phyloP scores from a whole-genome alignment of 768 basidiomycete genomes.

The Obba rivulosa region DNA sequence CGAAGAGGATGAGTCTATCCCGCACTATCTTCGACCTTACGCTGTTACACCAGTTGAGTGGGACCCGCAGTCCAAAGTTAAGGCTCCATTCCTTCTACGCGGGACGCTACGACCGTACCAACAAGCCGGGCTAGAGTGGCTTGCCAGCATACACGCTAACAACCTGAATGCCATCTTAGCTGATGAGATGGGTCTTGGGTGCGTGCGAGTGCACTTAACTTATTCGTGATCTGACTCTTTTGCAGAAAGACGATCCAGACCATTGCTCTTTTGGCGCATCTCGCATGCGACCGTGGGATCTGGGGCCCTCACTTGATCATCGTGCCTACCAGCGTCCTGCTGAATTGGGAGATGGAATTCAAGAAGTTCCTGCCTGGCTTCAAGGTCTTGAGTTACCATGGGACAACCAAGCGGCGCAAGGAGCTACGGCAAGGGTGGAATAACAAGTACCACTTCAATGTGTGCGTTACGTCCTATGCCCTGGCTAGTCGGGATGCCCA shows the following conservation, averaged over 20 bases:
- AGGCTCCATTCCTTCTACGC: constrained; percentile 70
- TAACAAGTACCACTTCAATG: constrained; percentile 85
- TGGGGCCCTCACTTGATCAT: constrained; percentile 93
- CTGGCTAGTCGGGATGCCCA: constrained; percentile 88
- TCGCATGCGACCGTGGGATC: constrained; percentile 86
- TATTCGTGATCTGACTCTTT: constrained; percentile 1
- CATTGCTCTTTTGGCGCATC: constrained; percentile 87
- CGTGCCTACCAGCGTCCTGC: constrained; percentile 86
- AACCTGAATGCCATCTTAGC: constrained; percentile 81
- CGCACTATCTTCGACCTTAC: constrained; percentile 55
- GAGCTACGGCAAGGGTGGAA: constrained; percentile 90
- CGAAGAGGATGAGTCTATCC: constrained; percentile 34
- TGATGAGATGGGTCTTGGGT: constrained; percentile 96
- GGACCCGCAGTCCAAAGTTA: constrained; percentile 53
- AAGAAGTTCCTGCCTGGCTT: constrained; percentile 92
- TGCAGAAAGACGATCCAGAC: constrained; percentile 93
- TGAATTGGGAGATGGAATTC: constrained; percentile 98
- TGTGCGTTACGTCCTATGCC: constrained; percentile 92
- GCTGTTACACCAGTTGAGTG: constrained; percentile 70
- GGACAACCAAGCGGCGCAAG: constrained; percentile 81
- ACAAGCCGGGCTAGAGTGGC: constrained; percentile 90
- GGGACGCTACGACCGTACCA: constrained; percentile 91
- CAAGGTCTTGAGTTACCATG: constrained; percentile 85
- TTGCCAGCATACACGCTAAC: constrained; percentile 79
- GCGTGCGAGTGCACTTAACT: constrained; percentile 18